Conservation (phyloP, 495 filamentous ascomycete species). For the Penicillium waksmanii region DNA sequence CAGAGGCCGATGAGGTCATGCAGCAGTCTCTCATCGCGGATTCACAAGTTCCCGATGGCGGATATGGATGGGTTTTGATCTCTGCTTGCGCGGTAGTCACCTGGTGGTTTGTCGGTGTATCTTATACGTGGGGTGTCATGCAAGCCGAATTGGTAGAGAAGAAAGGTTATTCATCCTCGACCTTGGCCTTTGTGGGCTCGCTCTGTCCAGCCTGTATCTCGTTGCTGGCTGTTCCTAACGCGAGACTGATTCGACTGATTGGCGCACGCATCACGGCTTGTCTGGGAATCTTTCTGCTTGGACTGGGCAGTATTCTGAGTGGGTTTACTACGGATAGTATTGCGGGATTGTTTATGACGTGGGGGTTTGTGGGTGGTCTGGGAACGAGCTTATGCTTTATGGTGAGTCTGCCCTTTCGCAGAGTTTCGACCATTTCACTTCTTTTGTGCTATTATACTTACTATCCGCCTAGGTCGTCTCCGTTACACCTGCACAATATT, state of each 20-base stretch:
- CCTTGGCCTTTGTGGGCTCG: constrained; percentile 61
- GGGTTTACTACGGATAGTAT: constrained; percentile 53
- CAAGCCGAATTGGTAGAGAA: constrained; percentile 56
- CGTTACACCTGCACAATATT: constrained; percentile 57
- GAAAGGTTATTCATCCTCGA: constrained; percentile 48
- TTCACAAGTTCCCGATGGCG: constrained; percentile 58
- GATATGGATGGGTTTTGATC: constrained; percentile 63
- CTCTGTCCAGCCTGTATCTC: constrained; percentile 52
- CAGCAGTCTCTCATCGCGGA: constrained; percentile 53
- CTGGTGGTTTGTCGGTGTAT: constrained; percentile 59
- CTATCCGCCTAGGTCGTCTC: constrained; percentile 46
- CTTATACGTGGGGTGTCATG: constrained; percentile 61
- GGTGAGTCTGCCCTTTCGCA: constrained; percentile 28
- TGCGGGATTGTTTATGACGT: constrained; percentile 58
- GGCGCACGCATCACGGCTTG: constrained; percentile 50
- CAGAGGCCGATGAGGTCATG: constrained; percentile 43
- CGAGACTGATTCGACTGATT: constrained; percentile 51
- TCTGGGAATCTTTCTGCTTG: constrained; percentile 50
- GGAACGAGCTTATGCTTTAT: constrained; percentile 42
- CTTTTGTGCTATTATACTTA: constrained; percentile 11
- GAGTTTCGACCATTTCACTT: background rate
- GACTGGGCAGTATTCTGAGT: constrained; percentile 51
- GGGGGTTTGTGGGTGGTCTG: constrained; percentile 56
- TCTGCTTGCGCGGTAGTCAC: constrained; percentile 51
- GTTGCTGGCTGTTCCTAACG: constrained; percentile 52